Percentiles rank a stretch among this genome's conserved stretches.
Evolutionary conservation across 2,329 filamentous ascomycete genomes (phyloP).

Genomic region (Beauveria bassiana): DNA sequence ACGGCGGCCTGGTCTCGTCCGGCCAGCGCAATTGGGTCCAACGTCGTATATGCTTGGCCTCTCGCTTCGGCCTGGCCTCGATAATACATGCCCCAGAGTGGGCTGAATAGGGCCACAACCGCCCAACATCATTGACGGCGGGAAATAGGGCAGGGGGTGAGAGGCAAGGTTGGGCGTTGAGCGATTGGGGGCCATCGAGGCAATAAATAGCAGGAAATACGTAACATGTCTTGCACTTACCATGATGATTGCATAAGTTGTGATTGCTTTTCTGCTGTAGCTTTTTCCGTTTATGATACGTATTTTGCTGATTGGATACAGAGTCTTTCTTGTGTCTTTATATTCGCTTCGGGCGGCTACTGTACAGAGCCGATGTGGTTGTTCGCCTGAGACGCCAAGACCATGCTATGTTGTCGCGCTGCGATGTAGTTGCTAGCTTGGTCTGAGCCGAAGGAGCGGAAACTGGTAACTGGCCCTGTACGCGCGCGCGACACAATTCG

Average conservation of each 20-base stretch:
- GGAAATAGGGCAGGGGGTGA: neutral
- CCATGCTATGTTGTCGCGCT: neutral
- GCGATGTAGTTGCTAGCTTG: neutral
- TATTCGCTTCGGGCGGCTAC: conserved; percentile 7
- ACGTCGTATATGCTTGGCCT: neutral
- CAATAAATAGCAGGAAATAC: neutral
- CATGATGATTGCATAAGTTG: conserved; percentile 3
- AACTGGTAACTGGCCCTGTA: neutral
- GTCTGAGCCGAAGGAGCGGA: neutral
- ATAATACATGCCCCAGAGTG: neutral
- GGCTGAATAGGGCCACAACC: neutral
- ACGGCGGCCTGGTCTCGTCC: conserved; percentile 1
- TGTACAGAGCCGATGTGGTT: neutral
- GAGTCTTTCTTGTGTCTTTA: neutral
- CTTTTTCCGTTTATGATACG: neutral
- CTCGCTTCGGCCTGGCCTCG: neutral
- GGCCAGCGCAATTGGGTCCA: neutral
- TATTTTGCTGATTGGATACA: neutral
- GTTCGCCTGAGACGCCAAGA: neutral
- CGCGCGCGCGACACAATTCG: conserved; percentile 4
- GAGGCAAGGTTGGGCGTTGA: neutral
- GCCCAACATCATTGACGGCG: neutral
- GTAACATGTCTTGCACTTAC: neutral
- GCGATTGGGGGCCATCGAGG: neutral
- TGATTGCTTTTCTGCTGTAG: neutral